A percentile compares a stretch with the other conserved stretches of the same genome.
phyloP scores from a whole-genome alignment of 345 rosid species.

The Trapa incisa region DNA sequence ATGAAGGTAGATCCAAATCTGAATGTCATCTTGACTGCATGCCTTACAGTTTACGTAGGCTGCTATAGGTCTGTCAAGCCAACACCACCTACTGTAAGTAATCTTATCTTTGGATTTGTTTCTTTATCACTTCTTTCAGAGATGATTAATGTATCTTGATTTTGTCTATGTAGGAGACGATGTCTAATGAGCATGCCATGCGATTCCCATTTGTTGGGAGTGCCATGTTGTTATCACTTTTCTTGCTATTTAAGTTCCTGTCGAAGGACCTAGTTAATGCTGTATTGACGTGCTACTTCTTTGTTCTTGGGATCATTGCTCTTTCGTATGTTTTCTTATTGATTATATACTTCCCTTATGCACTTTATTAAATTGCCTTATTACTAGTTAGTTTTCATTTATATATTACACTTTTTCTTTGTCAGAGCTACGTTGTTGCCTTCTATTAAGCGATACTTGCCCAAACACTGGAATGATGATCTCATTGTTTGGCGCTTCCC shows the following conservation, averaged over 20 bases:
- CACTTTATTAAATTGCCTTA: not conserved
- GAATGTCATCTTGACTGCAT: slow-evolving; percentile 84
- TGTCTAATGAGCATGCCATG: slow-evolving; percentile 99
- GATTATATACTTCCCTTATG: slow-evolving; percentile 6
- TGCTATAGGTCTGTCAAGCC: slow-evolving; percentile 98
- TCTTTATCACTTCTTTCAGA: not conserved
- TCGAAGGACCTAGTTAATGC: slow-evolving; percentile 95
- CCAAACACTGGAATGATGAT: slow-evolving; percentile 73
- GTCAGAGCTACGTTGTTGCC: slow-evolving; percentile 86
- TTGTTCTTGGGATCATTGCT: slow-evolving; percentile 83
- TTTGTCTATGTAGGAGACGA: slow-evolving; percentile 57
- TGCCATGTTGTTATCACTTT: slow-evolving; percentile 87
- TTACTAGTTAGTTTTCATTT: not conserved
- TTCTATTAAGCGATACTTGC: slow-evolving; percentile 57
- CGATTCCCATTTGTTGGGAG: slow-evolving; percentile 98
- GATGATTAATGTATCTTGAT: not conserved
- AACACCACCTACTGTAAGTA: slow-evolving; percentile 70
- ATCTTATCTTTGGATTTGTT: slow-evolving; percentile 4
- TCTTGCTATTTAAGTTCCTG: slow-evolving; percentile 90
- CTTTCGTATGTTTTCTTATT: slow-evolving; percentile 64
- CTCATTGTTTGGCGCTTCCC: slow-evolving; percentile 66
- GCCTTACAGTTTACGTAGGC: slow-evolving; percentile 86
- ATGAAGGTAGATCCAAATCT: slow-evolving; percentile 82
- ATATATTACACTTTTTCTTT: slow-evolving; percentile 8
- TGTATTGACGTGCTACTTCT: slow-evolving; percentile 86